A percentile compares a stretch with the other conserved stretches of the same genome.
Conservation (phyloP, 192 early-diverging fungal species). For the Umbelopsis vinacea region DNA sequence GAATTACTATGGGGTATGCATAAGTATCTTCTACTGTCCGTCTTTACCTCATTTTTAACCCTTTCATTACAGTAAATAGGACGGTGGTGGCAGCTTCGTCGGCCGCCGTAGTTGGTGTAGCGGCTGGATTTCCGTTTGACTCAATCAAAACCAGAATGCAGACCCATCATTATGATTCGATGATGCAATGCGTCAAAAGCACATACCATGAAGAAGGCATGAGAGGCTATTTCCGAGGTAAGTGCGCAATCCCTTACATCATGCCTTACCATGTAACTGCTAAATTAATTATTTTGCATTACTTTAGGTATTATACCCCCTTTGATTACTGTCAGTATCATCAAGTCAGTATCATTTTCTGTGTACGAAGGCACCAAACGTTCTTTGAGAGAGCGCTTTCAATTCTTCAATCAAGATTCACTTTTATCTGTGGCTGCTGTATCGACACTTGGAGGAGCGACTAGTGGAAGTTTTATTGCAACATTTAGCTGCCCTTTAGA, state of each 20-base stretch:
- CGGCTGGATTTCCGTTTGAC: constrained; percentile 87
- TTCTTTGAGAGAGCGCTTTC: constrained; percentile 46
- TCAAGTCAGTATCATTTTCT: constrained; percentile 91
- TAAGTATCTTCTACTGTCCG: not conserved
- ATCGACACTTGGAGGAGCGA: constrained; percentile 57
- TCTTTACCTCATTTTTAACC: not conserved
- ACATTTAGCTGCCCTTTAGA: constrained; percentile 76
- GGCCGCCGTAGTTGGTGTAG: constrained; percentile 69
- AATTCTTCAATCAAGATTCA: constrained; percentile 38
- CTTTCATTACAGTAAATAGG: constrained; percentile 49
- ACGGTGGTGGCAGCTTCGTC: constrained; percentile 72
- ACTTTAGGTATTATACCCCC: constrained; percentile 71
- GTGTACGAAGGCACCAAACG: constrained; percentile 80
- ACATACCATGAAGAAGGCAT: constrained; percentile 84
- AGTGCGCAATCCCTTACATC: constrained; percentile 12
- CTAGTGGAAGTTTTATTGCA: constrained; percentile 69
- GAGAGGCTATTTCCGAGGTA: constrained; percentile 86
- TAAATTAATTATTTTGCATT: not conserved
- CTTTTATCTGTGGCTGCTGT: constrained; percentile 49
- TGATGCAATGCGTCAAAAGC: constrained; percentile 72
- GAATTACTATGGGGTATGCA: constrained; percentile 8
- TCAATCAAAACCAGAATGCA: constrained; percentile 98
- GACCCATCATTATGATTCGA: constrained; percentile 82
- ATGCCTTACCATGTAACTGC: not conserved
- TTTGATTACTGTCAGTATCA: constrained; percentile 79